Evolutionary conservation across 2,329 filamentous ascomycete species (phyloP), one percentile per base, ranked within the genome.

Genomic region (Calonectria pseudoturangicola): DNA sequence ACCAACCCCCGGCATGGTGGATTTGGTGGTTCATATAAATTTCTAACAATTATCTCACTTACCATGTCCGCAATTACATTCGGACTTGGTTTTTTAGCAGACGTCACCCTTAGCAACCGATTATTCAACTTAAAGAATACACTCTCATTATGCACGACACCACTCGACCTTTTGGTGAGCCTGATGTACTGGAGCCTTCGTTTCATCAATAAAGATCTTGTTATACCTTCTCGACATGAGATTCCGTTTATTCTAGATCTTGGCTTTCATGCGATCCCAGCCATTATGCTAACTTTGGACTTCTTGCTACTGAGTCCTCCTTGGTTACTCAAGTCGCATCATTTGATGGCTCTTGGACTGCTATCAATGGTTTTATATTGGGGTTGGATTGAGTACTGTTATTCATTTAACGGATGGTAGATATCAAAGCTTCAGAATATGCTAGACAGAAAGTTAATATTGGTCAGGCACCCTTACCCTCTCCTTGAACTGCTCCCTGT

Each of bases 101-200:
- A 70, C 47, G 2, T 70, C 9, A 33, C 13, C n/a, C 47, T 41
- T 2, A 58, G n/a, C 7, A 27, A n/a, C 18, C 25, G 25, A 4
- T 33, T 56, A 16, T 56, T 56, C n/a, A 28, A 18, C 18, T 7
- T 65, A 16, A 70, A 70, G 47, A 65, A 65, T 30, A 13, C 10
- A 18, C 18, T 70, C 18, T 64, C n/a, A 27, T 5, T 56, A 36
- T 64, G 48, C 15, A 21, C 58, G 4, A 48, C 67, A 10, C 67
- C 67, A 3, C n/a, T 70, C 3, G 36, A 70, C 8, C 6, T 70
- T 16, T 36, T 70, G 4, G 36, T 70, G 7, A 45, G 47, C 27
- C n/a, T 65, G 27, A 3, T 63, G 10, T 70, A 70, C 39, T 70
- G 67, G 67, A 39, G 67, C n/a, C 47, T 70, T 47, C 67, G 58